Conservation (phyloP, 768 basidiomycete genomes). For the Leccinellum luteum region DNA sequence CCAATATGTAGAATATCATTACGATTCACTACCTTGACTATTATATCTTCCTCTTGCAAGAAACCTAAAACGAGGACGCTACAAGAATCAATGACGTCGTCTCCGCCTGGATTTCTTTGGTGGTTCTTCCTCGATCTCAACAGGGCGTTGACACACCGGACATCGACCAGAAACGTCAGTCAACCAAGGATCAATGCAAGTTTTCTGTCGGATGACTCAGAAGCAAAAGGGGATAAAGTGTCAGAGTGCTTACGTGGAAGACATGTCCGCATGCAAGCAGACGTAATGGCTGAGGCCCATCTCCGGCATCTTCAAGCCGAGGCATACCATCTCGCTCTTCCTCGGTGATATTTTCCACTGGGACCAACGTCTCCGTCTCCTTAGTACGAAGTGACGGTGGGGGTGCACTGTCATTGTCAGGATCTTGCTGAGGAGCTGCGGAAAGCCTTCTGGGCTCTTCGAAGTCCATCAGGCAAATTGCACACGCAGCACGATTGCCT, state of each 20-base stretch:
- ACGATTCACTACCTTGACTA: conserved; percentile 28
- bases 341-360: conserved; percentile 37
- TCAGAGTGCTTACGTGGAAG: conserved; percentile 68
- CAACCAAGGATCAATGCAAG: conserved; percentile 89
- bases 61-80: conserved; percentile 4
- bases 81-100: conserved; percentile 17
- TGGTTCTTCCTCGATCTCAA: conserved; percentile 46
- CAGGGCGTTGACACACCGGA: conserved; percentile 79
- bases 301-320: conserved; percentile 67
- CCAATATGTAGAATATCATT: conserved; percentile 32
- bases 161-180: conserved; percentile 82
- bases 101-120: conserved; percentile 33
- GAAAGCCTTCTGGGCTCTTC: conserved; percentile 58
- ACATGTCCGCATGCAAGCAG: conserved; percentile 80
- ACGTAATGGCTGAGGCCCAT: conserved; percentile 74
- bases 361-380: conserved; percentile 27
- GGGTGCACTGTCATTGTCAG: conserved; percentile 20
- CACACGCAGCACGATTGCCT: conserved; percentile 80
- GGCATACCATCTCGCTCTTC: conserved; percentile 43
- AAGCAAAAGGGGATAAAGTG: not conserved
- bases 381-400: conserved; percentile 15
- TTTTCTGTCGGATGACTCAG: conserved; percentile 50
- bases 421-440: conserved; percentile 25
- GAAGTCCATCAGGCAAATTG: conserved; percentile 83
- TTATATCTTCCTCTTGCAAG: conserved; percentile 18